A percentile compares a stretch with the other conserved stretches of the same genome.
Conservation (phyloP, 1,284 basidiomycete genomes). For the Marasmius sp. region DNA sequence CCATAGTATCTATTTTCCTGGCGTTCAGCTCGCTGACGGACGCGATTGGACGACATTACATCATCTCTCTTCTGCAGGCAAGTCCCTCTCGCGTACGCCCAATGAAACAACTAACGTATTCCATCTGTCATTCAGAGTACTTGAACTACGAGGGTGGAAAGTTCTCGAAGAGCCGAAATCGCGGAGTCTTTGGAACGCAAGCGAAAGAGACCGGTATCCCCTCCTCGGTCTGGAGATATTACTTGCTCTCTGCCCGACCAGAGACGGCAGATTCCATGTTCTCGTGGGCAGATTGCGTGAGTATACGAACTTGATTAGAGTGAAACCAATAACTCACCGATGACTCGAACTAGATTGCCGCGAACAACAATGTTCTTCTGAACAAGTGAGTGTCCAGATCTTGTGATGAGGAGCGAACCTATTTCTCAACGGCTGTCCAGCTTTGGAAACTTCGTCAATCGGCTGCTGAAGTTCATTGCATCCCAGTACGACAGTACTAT, state of each 20-base stretch:
- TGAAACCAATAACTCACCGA: background rate
- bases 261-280: conserved; percentile 96
- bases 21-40: conserved; percentile 87
- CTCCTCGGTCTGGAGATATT: conserved; percentile 96
- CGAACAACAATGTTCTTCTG: conserved; percentile 92
- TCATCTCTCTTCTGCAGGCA: conserved; percentile 94
- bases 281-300: conserved; percentile 93
- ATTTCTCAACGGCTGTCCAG: conserved; percentile 36
- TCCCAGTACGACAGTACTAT: conserved; percentile 84
- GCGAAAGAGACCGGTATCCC: conserved; percentile 94
- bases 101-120: background rate
- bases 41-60: conserved; percentile 93
- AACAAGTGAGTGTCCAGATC: conserved; percentile 69
- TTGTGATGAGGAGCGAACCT: background rate
- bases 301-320: conserved; percentile 23
- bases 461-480: conserved; percentile 88
- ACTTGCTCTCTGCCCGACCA: conserved; percentile 90
- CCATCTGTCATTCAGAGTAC: conserved; percentile 64
- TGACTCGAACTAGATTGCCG: conserved; percentile 60
- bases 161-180: conserved; percentile 96
- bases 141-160: conserved; percentile 99
- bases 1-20: conserved; percentile 96
- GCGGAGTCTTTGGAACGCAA: conserved; percentile 96
- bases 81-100: conserved; percentile 15
- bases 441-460: conserved; percentile 98